Evolutionary conservation across 148 eudicot species (phyloP), one percentile per base, ranked within the genome.

Genomic region (Rhododendron henanense): DNA sequence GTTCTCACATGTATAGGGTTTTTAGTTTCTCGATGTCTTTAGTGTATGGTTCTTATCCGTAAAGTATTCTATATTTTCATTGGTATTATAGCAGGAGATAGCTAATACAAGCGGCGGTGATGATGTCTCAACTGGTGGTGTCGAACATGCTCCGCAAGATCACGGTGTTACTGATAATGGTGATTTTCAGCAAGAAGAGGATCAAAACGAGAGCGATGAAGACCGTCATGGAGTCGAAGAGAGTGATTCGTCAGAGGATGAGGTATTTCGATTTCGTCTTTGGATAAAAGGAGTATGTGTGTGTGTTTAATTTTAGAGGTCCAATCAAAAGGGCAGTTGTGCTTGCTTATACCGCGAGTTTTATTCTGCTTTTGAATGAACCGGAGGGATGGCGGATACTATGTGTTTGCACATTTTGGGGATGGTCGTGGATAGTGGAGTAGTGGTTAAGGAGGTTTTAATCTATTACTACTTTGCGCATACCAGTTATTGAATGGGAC

Each of bases 211-310:
- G 82, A 90, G 93, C 41, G 90, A 88, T 47, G 94, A 90, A 73
- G 93, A 87, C 35, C 85, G 87, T 82, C 90, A 88, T 79, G 92
- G 89, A 39, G 96, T 87, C 18, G 95, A 93, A 73, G 99, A 95
- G 94, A 97, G 99, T 83, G 99, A 97, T 86, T 95, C 99, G 14
- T 97, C 99, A 6, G 99, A 97, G 88, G 99, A 97, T 83, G 99
- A 97, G 99, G 99, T 97, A 25, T 55, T 55, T 55, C 16, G 61
- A 55, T 16, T 16, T 55, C 6, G 61, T 55, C 61, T 55, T 4
- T 18, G 21, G 19, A 18, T 55, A 55, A 55, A 41, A 55, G 61
- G 61, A 15, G 21, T 16, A 55, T 55, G 61, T 55, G 61, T 15
- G 14, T 44, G 10, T 37, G 35, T 28, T 65, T 13, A 28, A n/a